These are phyloP conservation scores for Castanospermum australe DNA, from an alignment of 306 rosid species.

Conservation along the genomic window DNA sequence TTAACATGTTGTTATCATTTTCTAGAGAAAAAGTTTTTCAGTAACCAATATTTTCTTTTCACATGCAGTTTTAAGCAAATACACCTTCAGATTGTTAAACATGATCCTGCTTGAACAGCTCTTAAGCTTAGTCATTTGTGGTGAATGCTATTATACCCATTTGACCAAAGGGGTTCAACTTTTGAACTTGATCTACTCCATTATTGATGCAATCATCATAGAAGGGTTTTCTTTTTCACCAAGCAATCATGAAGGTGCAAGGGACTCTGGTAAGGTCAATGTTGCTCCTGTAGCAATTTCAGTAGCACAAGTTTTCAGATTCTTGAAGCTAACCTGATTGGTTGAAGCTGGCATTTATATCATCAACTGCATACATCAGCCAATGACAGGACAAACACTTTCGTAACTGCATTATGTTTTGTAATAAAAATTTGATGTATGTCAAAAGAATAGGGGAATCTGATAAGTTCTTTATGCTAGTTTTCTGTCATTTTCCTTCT, in stretches of 20 bases:
- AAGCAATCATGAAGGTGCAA: background rate
- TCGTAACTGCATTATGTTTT: background rate
- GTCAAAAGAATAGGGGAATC: constrained; percentile 1
- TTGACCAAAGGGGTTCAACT: background rate
- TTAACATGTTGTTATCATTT: no score
- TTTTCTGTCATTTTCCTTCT: constrained; percentile 18
- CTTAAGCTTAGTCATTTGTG: background rate
- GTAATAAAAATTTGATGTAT: background rate
- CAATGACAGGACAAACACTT: constrained; percentile 2
- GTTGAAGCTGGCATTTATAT: constrained; percentile 5
- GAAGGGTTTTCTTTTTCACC: background rate
- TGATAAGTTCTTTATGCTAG: background rate
- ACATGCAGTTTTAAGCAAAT: no score
- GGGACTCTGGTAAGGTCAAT: background rate
- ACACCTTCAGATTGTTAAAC: background rate
- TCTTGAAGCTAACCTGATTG: background rate
- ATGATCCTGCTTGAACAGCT: background rate
- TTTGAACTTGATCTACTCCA: background rate
- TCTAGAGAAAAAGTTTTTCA: no score
- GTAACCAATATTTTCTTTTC: no score
- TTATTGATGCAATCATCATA: background rate
- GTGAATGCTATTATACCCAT: background rate
- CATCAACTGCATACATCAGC: constrained; percentile 23
- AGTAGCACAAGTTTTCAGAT: background rate
- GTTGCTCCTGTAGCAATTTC: background rate